Base-by-base conservation (phyloP, 202 grass and related monocot species). In the Hordeum pubiflorum region DNA sequence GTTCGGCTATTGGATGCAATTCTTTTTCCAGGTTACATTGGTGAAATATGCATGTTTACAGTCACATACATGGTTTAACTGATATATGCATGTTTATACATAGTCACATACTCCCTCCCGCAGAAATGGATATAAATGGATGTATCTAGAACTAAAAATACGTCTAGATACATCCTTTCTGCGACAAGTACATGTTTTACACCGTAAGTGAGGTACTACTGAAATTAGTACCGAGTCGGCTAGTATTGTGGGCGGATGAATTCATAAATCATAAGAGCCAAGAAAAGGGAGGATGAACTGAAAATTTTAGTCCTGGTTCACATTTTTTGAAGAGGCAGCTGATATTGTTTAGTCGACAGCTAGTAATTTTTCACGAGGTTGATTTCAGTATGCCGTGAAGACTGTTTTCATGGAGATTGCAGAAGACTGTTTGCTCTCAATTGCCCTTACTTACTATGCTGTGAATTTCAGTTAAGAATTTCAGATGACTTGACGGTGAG, bases 381-480 rank as follows among this genome's bases (percentile, higher is more conserved):
- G 56, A 34, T 24, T 41, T 21, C 26, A 59, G 32, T 67, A 67
- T 50, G 44, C 44, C 6, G 13, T 2, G 44, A 50, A 50, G 44
- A 50, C 48, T 4, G 4, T 26, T 63, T 72, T 76, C 34, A 41
- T 75, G 67, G 75, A 69, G 55, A 58, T 57, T 31, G 8, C 40
- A 63, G 11, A 82, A 14, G 72, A 43, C 5, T 22, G 40, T 26
- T 54, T 7, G 21, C 60, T 52, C 50, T 60, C 6, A 10, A 62
- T 75, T 76, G 48, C 48, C 22, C 61, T 18, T 7, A 72, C 55
- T 64, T 31, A 29, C n/a, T 34, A 73, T 83, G n/a, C 13, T 72
- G 24, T 72, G 67, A 27, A 31, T 79, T 78, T 86, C n/a, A 18
- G 14, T 78, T 75, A 14, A 17, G 27, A 46, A 46, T 46, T 46